These are phyloP conservation scores for Talaromyces borbonicus DNA, from an alignment of 495 filamentous ascomycete species.

Conservation along the genomic window DNA sequence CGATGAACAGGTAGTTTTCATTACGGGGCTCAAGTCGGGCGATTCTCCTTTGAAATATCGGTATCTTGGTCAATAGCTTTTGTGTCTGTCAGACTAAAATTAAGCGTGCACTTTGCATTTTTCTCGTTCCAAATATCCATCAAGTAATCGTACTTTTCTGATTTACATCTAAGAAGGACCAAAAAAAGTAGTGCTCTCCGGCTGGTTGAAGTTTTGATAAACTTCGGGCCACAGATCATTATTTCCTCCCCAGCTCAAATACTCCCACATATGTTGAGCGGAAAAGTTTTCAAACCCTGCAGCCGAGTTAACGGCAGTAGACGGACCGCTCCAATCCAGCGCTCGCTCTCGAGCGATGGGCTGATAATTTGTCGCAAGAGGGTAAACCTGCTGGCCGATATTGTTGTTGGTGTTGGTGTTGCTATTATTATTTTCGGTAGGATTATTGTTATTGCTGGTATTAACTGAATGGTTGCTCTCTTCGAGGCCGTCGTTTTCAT, in stretches of 20 bases:
- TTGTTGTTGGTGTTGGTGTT: background rate
- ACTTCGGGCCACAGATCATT: constrained; percentile 26
- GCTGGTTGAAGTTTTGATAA: background rate
- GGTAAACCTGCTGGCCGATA: background rate
- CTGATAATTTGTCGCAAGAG: background rate
- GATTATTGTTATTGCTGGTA: too few species aligned
- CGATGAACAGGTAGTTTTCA: constrained; percentile 29
- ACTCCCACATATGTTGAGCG: constrained; percentile 34
- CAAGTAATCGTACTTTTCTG: too few species aligned
- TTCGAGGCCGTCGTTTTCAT: too few species aligned
- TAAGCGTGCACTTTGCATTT: background rate
- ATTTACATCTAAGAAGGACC: background rate
- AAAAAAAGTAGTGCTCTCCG: background rate
- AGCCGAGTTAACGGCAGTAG: constrained; percentile 6
- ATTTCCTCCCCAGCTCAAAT: constrained; percentile 32
- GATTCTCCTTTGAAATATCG: constrained; percentile 26
- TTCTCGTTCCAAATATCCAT: too few species aligned
- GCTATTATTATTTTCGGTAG: too few species aligned
- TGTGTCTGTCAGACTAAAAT: background rate
- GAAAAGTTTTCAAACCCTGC: constrained; percentile 20
- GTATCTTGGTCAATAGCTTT: constrained; percentile 14
- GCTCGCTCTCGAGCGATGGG: constrained; percentile 11
- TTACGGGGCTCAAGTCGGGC: constrained; percentile 24
- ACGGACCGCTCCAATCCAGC: constrained; percentile 15
- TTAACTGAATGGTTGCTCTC: too few species aligned